phyloP scores from a whole-genome alignment of 1,284 basidiomycete species.

The Earliella scabrosa region DNA sequence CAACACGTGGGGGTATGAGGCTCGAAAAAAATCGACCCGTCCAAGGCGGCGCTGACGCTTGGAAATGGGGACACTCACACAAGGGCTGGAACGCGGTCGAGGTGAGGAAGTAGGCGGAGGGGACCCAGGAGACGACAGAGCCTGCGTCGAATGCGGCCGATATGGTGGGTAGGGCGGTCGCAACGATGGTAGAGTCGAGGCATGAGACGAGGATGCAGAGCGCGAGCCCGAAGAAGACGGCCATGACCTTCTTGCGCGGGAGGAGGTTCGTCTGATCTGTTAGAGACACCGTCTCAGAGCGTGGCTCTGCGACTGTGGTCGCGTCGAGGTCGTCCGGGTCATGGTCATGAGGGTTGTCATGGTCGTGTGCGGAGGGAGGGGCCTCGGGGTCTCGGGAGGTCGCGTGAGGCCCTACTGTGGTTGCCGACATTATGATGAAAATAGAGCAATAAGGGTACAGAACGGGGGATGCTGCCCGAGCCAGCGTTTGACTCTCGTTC shows the following conservation, averaged over 20 bases:
- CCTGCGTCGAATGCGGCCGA: slow-evolving; percentile 72
- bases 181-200: slow-evolving; percentile 69
- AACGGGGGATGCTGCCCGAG: too few relatives aligned
- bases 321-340: slow-evolving; percentile 7
- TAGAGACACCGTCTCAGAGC: slow-evolving; percentile 35
- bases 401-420: background rate
- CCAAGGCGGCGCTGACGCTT: too few relatives aligned
- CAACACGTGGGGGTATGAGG: background rate
- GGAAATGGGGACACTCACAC: slow-evolving; percentile 31
- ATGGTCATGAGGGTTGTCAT: too few relatives aligned
- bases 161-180: slow-evolving; percentile 73
- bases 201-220: slow-evolving; percentile 61
- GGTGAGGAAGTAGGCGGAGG: slow-evolving; percentile 66
- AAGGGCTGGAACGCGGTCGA: slow-evolving; percentile 66
- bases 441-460: too few relatives aligned
- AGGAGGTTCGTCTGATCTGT: slow-evolving; percentile 82
- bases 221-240: slow-evolving; percentile 64
- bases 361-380: background rate
- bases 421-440: background rate
- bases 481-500: too few relatives aligned
- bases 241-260: slow-evolving; percentile 66
- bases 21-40: background rate
- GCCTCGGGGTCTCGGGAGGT: background rate
- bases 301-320: slow-evolving; percentile 10
- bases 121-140: slow-evolving; percentile 72